These are phyloP conservation scores for Starmerella vitae DNA, from an alignment of 805 yeast species.

Conservation along the genomic window DNA sequence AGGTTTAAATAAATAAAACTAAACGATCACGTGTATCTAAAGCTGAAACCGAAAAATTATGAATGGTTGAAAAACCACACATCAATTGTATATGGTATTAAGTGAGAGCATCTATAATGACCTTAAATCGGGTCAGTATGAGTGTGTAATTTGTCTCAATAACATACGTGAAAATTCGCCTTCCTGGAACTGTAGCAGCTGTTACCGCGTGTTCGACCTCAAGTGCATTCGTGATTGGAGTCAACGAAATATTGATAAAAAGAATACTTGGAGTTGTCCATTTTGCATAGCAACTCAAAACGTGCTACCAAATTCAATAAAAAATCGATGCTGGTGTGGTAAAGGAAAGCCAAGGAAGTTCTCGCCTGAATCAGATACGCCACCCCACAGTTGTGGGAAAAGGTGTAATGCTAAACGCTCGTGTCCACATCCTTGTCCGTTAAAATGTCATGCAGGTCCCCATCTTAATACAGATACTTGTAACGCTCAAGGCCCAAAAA, in stretches of 20 bases:
- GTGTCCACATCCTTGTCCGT: constrained; percentile 23
- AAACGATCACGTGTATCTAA: too few species aligned
- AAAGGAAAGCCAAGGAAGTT: constrained; percentile 8
- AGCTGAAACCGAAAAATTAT: too few species aligned
- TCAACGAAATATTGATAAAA: constrained; percentile 38
- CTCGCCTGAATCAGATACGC: neutral
- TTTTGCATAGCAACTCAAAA: constrained; percentile 14
- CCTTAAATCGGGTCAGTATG: constrained; percentile 53
- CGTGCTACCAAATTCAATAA: constrained; percentile 3
- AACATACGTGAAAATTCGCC: constrained; percentile 53
- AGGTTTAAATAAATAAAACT: too few species aligned
- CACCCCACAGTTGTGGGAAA: constrained; percentile 23
- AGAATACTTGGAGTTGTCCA: constrained; percentile 19
- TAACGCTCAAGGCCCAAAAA: constrained; percentile 16
- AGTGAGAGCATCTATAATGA: constrained; percentile 32
- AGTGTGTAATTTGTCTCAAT: constrained; percentile 79
- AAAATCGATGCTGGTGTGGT: constrained; percentile 22
- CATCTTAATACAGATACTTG: constrained; percentile 16
- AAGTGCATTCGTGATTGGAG: constrained; percentile 87
- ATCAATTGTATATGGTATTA: neutral
- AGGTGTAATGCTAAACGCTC: constrained; percentile 19
- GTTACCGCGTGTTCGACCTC: constrained; percentile 75
- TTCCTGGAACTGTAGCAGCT: constrained; percentile 67
- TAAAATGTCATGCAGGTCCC: constrained; percentile 21
- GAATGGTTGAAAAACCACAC: too few species aligned